Percentiles rank a stretch among this genome's conserved stretches.
These are phyloP conservation scores for Trichoderma asperelloides DNA, from an alignment of 495 filamentous ascomycete species.

Conservation along the genomic window DNA sequence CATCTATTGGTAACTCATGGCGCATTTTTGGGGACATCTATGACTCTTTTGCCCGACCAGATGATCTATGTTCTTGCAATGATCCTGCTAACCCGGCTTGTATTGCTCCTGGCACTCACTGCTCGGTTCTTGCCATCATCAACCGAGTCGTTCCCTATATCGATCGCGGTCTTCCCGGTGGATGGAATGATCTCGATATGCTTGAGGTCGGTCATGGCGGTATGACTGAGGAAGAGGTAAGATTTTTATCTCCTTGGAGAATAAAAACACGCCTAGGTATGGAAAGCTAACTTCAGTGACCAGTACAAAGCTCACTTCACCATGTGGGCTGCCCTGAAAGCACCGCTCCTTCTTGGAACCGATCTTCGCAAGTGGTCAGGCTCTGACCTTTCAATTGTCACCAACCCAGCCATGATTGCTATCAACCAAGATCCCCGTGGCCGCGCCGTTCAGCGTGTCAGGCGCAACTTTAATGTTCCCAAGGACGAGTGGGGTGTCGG, in stretches of 20 bases:
- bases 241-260: not conserved
- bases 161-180: conserved; percentile 29
- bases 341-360: conserved; percentile 23
- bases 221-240: conserved; percentile 18
- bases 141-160: conserved; percentile 2
- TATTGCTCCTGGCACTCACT: conserved; percentile 3
- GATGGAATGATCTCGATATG: conserved; percentile 56
- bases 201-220: conserved; percentile 56
- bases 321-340: conserved; percentile 34
- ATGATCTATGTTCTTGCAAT: conserved; percentile 2
- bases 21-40: not conserved
- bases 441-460: conserved; percentile 26
- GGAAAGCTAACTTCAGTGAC: not conserved
- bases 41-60: not conserved
- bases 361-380: conserved; percentile 34
- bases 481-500: conserved; percentile 19
- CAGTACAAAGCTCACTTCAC: conserved; percentile 34
- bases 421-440: conserved; percentile 37
- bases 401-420: conserved; percentile 45
- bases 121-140: not conserved
- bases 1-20: not conserved
- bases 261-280: not conserved
- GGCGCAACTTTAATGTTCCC: conserved; percentile 20
- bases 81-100: conserved; percentile 3
- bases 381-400: conserved; percentile 45